Evolutionary conservation across 2,329 filamentous ascomycete genomes (phyloP), one percentile per base, ranked within the genome.

Genomic region (Colletotrichum viniferum): DNA sequence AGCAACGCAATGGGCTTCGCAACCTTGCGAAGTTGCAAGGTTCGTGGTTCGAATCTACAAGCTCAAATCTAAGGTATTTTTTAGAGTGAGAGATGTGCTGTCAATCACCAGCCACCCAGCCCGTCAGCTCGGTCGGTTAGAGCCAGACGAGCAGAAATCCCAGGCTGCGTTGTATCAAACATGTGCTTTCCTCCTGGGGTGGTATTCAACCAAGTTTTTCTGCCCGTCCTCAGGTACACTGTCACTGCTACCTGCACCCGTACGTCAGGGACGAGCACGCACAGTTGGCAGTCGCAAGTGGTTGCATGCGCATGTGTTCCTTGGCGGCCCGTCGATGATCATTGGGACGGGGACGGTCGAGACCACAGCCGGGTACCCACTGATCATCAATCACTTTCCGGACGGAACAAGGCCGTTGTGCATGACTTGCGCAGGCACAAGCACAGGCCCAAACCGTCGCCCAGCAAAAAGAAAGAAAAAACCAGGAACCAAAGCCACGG

Each of bases 71-170:
- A 70, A 73, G 63, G 63, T 75, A 58, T 26, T 28, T 30, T 58
- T 63, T 75, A 75, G 72, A 58, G 73, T 75, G 32, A 64, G 62
- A 68, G 69, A 74, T 72, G 38, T 60, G 30, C 69, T 67, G 73
- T 71, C 61, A 68, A 75, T 75, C 69, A n/a, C 64, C 34, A 52
- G 30, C 72, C 18, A 43, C 38, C 18, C 38, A 43, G 38, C 32
- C 73, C 62, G 62, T 63, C 69, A 48, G 56, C 28, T 48, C 58
- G 69, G 61, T 48, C 43, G 56, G 62, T 72, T 12, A 43, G 34
- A 21, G 36, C 32, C 24, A 38, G 56, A 34, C 62, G 14, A 24
- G 21, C 38, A 64, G 36, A 21, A 24, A 34, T 24, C 60, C 62
- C 24, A 13, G 62, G 21, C 24, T 7, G 30, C 21, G 62, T 48